A percentile compares a stretch with the other conserved stretches of the same genome.
Evolutionary conservation across 306 rosid species (phyloP).

Genomic region (Ormosia semicastrata): DNA sequence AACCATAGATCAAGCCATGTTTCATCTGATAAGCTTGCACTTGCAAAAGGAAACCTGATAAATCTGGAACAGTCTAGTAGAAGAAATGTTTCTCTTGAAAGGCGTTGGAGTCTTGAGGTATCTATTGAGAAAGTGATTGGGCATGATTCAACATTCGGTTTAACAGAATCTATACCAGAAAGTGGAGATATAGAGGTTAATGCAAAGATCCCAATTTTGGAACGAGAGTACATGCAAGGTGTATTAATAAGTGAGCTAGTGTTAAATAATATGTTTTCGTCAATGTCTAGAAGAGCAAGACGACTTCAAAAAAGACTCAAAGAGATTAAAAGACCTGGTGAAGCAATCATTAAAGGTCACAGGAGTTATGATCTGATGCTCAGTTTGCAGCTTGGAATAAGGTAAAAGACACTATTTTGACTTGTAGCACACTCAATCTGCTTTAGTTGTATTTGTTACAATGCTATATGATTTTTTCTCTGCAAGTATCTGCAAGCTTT

Average conservation of each 20-base stretch:
- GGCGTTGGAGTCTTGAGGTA: slow-evolving; percentile 98
- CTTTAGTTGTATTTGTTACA: slow-evolving; percentile 8
- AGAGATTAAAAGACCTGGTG: slow-evolving; percentile 84
- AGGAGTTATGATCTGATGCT: slow-evolving; percentile 93
- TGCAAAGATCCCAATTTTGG: slow-evolving; percentile 59
- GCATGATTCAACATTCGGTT: slow-evolving; percentile 48
- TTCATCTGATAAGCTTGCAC: slow-evolving; percentile 53
- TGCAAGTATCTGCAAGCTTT: not conserved
- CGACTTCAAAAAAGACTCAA: slow-evolving; percentile 61
- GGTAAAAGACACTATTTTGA: slow-evolving; percentile 44
- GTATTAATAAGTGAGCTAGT: slow-evolving; percentile 86
- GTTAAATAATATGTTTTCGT: slow-evolving; percentile 55
- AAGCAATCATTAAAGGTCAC: slow-evolving; percentile 87
- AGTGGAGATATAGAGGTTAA: slow-evolving; percentile 43
- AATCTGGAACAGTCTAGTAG: slow-evolving; percentile 63
- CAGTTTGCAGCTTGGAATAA: slow-evolving; percentile 94
- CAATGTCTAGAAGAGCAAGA: slow-evolving; percentile 54
- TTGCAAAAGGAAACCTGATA: slow-evolving; percentile 59
- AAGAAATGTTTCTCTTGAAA: slow-evolving; percentile 75
- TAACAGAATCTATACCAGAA: slow-evolving; percentile 42
- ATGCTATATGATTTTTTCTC: slow-evolving; percentile 4
- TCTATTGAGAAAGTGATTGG: slow-evolving; percentile 83
- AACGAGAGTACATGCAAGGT: slow-evolving; percentile 95
- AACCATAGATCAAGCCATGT: slow-evolving; percentile 48
- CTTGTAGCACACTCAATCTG: not conserved